Evolutionary conservation across 1,284 basidiomycete species (phyloP).

Genomic region (Inonotus obliquus): DNA sequence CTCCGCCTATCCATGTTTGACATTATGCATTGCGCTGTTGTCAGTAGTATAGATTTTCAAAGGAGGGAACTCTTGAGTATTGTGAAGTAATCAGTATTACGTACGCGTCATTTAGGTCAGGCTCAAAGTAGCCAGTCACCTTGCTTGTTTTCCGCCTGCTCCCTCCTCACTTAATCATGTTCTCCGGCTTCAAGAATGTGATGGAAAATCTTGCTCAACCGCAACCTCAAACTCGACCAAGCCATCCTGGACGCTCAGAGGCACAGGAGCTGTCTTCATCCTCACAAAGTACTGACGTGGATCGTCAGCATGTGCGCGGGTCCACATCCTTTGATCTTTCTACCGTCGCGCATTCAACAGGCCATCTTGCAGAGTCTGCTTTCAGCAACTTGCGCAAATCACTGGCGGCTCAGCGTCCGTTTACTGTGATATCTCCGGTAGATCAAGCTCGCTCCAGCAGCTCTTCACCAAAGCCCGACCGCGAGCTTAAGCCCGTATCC

Average conservation of each 20-base stretch:
- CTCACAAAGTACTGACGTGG: slow-evolving; percentile 18
- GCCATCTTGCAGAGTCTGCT: slow-evolving; percentile 56
- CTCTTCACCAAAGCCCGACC: slow-evolving; percentile 20
- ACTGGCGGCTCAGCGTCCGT: slow-evolving; percentile 47
- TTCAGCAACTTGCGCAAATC: slow-evolving; percentile 58
- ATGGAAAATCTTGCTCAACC: slow-evolving; percentile 52
- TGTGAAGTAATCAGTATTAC: background rate
- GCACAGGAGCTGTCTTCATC: slow-evolving; percentile 29
- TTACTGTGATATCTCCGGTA: slow-evolving; percentile 28
- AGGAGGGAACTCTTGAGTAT: background rate
- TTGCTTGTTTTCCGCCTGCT: too few relatives aligned
- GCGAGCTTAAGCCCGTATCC: slow-evolving; percentile 26
- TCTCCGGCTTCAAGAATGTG: slow-evolving; percentile 59
- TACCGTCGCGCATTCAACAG: slow-evolving; percentile 37
- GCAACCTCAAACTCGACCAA: slow-evolving; percentile 32
- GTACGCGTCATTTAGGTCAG: background rate
- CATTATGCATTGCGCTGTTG: slow-evolving; percentile 15
- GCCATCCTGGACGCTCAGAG: slow-evolving; percentile 22
- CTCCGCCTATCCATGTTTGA: slow-evolving; percentile 15
- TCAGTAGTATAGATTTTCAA: slow-evolving; percentile 3
- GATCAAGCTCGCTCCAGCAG: slow-evolving; percentile 16
- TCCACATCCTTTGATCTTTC: slow-evolving; percentile 32
- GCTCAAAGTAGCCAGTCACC: background rate
- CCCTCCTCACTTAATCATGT: slow-evolving; percentile 38
- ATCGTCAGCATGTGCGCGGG: slow-evolving; percentile 24